These are phyloP conservation scores for Suhomyces pyralidae DNA, from an alignment of 805 yeast species.

Conservation along the genomic window DNA sequence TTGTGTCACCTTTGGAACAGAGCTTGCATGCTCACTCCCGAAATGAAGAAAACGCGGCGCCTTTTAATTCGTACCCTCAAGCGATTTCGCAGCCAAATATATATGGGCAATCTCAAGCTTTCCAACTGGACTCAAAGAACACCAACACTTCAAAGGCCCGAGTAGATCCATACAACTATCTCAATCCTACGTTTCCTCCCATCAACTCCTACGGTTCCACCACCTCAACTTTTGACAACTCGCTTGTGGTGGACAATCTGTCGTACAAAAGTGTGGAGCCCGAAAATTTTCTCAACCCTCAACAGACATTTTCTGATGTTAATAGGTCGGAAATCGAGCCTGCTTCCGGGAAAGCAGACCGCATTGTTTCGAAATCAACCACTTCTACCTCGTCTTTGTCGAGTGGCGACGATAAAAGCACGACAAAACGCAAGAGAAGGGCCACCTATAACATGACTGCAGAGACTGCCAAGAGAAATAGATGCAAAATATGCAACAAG, in stretches of 20 bases:
- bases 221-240: background rate
- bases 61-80: background rate
- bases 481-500: constrained; percentile 62
- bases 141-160: background rate
- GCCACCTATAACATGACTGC: constrained; percentile 32
- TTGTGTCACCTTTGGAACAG: background rate
- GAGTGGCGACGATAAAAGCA: background rate
- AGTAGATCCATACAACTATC: constrained; percentile 2
- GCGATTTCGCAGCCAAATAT: background rate
- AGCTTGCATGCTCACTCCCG: background rate
- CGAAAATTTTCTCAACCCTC: background rate
- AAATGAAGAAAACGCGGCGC: background rate
- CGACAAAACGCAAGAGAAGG: background rate
- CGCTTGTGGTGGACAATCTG: background rate
- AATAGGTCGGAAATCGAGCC: background rate
- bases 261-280: background rate
- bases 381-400: constrained; percentile 5
- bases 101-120: background rate
- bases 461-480: constrained; percentile 44
- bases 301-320: background rate
- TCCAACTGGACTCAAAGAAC: background rate
- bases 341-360: background rate
- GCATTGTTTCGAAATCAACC: constrained; percentile 1
- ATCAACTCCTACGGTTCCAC: background rate
- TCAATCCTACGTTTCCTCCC: background rate